These are phyloP conservation scores for Candolleomyces eurysporus DNA, from an alignment of 768 basidiomycete species.

Conservation along the genomic window DNA sequence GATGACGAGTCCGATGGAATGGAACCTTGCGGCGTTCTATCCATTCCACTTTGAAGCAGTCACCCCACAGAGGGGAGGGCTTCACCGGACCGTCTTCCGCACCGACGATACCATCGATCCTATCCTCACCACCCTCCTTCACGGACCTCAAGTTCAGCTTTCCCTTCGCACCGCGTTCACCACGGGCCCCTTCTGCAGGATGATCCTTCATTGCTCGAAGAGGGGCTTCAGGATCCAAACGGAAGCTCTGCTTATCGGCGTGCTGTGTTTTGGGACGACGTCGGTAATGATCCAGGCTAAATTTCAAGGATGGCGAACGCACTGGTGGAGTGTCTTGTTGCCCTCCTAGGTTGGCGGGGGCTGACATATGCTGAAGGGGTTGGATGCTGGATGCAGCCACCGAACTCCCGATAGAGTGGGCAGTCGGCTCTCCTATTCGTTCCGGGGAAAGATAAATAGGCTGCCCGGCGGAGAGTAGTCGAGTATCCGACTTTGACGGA, in stretches of 20 bases:
- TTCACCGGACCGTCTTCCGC: conserved; percentile 17
- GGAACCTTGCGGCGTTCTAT: conserved; percentile 66
- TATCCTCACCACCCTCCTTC: conserved; percentile 14
- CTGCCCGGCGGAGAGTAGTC: background rate
- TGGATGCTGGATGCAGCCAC: background rate
- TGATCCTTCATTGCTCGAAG: conserved; percentile 29
- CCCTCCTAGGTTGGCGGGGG: conserved; percentile 52
- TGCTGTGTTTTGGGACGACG: background rate
- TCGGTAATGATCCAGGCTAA: conserved; percentile 30
- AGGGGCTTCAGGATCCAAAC: conserved; percentile 41
- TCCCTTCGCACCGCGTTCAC: conserved; percentile 13
- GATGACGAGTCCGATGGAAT: conserved; percentile 72
- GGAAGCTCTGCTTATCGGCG: conserved; percentile 20
- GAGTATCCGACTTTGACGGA: background rate
- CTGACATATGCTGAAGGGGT: conserved; percentile 32
- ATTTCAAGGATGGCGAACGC: conserved; percentile 20
- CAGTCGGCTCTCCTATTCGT: background rate
- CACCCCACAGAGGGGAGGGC: conserved; percentile 53
- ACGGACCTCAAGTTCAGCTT: conserved; percentile 21
- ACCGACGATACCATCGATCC: background rate
- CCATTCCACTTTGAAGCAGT: conserved; percentile 84
- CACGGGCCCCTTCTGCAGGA: conserved; percentile 2
- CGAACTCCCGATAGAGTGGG: conserved; percentile 1
- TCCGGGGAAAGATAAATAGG: background rate
- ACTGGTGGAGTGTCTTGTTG: conserved; percentile 30